A percentile compares a stretch with the other conserved stretches of the same genome.
Evolutionary conservation across 768 basidiomycete species (phyloP).

Genomic region (Calocera viscosa): DNA sequence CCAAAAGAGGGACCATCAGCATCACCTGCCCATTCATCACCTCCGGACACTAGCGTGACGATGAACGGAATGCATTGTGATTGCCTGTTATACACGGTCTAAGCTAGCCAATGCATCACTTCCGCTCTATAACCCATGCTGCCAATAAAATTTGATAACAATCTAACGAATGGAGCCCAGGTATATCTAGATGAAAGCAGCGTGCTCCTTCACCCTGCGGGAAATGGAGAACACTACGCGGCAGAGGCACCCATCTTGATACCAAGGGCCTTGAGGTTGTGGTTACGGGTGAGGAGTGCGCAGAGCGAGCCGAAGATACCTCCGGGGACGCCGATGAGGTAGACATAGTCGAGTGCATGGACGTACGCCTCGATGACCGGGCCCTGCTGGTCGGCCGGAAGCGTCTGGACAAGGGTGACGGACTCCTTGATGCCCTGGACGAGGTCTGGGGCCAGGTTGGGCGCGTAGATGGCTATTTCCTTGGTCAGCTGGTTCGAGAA

Average conservation of each 20-base stretch:
- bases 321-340: constrained; percentile 7
- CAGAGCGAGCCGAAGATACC: neutral
- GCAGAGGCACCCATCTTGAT: neutral
- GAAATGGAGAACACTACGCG: neutral
- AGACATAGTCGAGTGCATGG: constrained; percentile 9
- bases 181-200: neutral
- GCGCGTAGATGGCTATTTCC: constrained; percentile 11
- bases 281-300: neutral
- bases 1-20: too few species aligned
- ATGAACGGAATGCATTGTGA: too few species aligned
- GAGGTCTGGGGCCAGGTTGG: constrained; percentile 5
- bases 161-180: neutral
- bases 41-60: too few species aligned
- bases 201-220: too few species aligned
- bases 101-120: neutral
- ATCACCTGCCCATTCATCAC: too few species aligned
- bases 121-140: neutral
- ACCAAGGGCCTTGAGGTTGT: constrained; percentile 3
- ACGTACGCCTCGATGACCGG: constrained; percentile 13
- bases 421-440: constrained; percentile 8
- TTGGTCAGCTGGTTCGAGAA: constrained; percentile 11
- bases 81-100: neutral
- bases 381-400: neutral
- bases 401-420: constrained; percentile 10
- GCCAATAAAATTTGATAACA: too few species aligned